These are phyloP conservation scores for Gentiana dahurica DNA, from an alignment of 257 asterid genomes.

Conservation along the genomic window DNA sequence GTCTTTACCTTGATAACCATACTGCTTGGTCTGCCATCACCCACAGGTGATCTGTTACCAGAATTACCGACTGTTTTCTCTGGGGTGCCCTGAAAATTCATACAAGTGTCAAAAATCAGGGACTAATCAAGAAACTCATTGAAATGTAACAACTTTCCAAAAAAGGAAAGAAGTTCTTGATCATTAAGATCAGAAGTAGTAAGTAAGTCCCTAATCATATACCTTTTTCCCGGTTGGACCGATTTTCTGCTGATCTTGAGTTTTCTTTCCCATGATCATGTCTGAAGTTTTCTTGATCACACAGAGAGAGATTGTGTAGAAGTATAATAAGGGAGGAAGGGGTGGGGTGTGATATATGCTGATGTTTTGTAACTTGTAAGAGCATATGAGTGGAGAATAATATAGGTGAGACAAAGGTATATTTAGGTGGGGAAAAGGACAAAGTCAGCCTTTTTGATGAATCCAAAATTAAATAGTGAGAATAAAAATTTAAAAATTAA, in stretches of 20 bases:
- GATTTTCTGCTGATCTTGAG: constrained; percentile 7
- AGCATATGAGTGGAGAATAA: neutral
- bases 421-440: neutral
- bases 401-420: neutral
- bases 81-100: constrained; percentile 16
- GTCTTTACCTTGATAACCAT: constrained; percentile 62
- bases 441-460: too few species aligned
- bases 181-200: neutral
- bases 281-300: neutral
- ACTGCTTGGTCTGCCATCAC: constrained; percentile 54
- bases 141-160: neutral
- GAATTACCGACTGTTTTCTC: constrained; percentile 33
- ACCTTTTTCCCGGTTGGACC: constrained; percentile 9
- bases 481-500: neutral
- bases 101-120: neutral
- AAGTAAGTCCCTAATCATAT: neutral
- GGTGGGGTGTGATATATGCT: neutral
- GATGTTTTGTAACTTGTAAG: neutral
- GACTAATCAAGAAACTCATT: neutral
- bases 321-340: neutral
- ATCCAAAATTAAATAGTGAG: neutral
- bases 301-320: neutral
- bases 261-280: constrained; percentile 31
- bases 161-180: neutral
- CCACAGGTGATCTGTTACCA: constrained; percentile 19